A percentile compares a stretch with the other conserved stretches of the same genome.
These are phyloP conservation scores for Linderniella brevidens DNA, from an alignment of 257 asterid species.

Conservation along the genomic window DNA sequence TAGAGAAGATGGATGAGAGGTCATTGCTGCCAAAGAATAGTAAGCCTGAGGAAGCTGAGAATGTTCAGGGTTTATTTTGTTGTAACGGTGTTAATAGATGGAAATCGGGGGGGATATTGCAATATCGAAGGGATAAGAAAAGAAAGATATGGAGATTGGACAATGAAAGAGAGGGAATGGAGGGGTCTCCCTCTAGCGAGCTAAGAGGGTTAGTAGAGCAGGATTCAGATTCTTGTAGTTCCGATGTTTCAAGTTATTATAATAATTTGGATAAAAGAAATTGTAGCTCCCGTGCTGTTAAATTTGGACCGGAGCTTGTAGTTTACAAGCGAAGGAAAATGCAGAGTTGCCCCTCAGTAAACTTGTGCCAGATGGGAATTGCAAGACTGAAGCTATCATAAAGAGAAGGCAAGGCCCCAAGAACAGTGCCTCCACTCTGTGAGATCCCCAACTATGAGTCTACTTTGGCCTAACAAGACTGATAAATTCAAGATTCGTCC, in stretches of 20 bases:
- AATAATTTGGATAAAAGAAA: conserved; percentile 3
- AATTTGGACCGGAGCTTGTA: conserved; percentile 12
- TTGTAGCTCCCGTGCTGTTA: conserved; percentile 7
- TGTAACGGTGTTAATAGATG: conserved; percentile 11
- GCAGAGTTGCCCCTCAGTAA: too few species aligned
- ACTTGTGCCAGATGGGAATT: too few species aligned
- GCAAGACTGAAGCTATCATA: not conserved
- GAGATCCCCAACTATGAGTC: too few species aligned
- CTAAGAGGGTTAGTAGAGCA: conserved; percentile 4
- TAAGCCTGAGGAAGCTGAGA: not conserved
- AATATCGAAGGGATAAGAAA: conserved; percentile 26
- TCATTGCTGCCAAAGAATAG: too few species aligned
- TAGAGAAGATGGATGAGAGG: too few species aligned
- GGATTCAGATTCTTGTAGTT: conserved; percentile 10
- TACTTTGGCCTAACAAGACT: too few species aligned
- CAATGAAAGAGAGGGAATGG: conserved; percentile 2
- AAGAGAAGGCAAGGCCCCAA: too few species aligned
- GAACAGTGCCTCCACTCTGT: too few species aligned
- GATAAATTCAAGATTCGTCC: too few species aligned
- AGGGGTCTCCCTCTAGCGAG: conserved; percentile 10
- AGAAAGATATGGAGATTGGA: conserved; percentile 20
- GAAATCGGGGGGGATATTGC: conserved; percentile 10
- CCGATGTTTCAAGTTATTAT: conserved; percentile 10
- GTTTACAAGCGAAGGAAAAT: conserved; percentile 26
- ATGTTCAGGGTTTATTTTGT: too few species aligned